Base-by-base conservation (phyloP, 305 asterid species). In the Rubia occidens region DNA sequence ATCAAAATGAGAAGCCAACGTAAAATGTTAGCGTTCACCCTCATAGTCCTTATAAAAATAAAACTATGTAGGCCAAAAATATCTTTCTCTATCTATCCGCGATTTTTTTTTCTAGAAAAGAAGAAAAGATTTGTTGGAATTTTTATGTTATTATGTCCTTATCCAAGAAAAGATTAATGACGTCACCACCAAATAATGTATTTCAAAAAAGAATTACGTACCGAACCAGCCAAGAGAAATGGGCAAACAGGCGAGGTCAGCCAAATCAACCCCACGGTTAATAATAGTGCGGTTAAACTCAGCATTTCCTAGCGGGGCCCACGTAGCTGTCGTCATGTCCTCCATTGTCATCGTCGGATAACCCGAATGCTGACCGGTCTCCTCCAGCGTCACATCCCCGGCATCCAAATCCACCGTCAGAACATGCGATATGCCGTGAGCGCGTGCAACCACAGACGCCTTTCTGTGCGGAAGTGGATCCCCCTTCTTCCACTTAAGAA, bases 261-360 rank as follows among this genome's bases (percentile, higher is more conserved):
- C 83, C 69, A 88, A 68, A 75, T 87, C 97, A 40, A 92, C 95
- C 15, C 98, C 98, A 24, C 98, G 89, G 78, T 76, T 85, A 32
- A 75, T 63, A 68, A 92, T 83, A 80, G 96, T 83, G 77, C 96
- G 89, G 80, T 92, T 92, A 67, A 92, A 92, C 43, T 85, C 90
- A 2, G 84, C 79, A 77, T 80, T 85, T 0, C 83, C 82, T 29
- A 92, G 80, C 8, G 98, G 96, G 51, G 96, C 98, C 95, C 79
- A 74, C 35, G 84, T 81, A 0, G 82, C 88, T 0, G 95, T 78
- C 7, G 76, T 76, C 96, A 92, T 88, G 37, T 92, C 98, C 84
- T 92, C 96, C 20, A 92, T 71, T n/a, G 98, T 89, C 96, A 92
- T 75, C 10, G 81, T 80, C 80, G 98, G 98, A 66, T 85, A 92